Conservation (phyloP, 306 rosid genomes). For the Crotalaria pallida region DNA sequence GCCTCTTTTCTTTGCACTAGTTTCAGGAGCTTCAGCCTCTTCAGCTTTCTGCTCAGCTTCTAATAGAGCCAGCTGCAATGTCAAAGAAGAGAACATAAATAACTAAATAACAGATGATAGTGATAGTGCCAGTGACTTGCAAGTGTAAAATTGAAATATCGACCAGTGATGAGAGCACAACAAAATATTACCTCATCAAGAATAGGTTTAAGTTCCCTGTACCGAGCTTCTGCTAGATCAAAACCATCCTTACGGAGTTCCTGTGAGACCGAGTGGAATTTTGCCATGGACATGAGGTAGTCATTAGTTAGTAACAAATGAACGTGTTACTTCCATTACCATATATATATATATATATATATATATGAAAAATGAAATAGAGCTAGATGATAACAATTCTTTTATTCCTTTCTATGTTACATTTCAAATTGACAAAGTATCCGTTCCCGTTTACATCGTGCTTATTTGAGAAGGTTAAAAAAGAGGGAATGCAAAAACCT, state of each 20-base stretch:
- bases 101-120: background rate
- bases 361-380: too few relatives aligned
- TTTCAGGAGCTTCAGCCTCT: slow-evolving; percentile 77
- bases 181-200: slow-evolving; percentile 79
- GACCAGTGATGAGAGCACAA: background rate
- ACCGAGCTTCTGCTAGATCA: slow-evolving; percentile 87
- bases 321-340: background rate
- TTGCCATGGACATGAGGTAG: slow-evolving; percentile 1
- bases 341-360: too few relatives aligned
- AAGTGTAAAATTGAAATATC: background rate
- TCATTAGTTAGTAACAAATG: background rate
- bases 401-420: background rate
- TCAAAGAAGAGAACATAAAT: background rate
- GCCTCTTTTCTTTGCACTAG: slow-evolving; percentile 70
- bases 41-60: slow-evolving; percentile 96
- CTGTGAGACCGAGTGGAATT: slow-evolving; percentile 32
- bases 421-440: background rate
- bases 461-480: background rate
- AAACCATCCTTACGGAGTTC: slow-evolving; percentile 99
- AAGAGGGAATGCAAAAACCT: background rate
- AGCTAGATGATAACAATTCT: background rate
- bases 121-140: background rate
- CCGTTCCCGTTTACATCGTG: background rate
- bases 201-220: slow-evolving; percentile 89
- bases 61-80: slow-evolving; percentile 69